Evolutionary conservation across 1,139 yeast species (phyloP).

Genomic region (Ogataea hybrid): DNA sequence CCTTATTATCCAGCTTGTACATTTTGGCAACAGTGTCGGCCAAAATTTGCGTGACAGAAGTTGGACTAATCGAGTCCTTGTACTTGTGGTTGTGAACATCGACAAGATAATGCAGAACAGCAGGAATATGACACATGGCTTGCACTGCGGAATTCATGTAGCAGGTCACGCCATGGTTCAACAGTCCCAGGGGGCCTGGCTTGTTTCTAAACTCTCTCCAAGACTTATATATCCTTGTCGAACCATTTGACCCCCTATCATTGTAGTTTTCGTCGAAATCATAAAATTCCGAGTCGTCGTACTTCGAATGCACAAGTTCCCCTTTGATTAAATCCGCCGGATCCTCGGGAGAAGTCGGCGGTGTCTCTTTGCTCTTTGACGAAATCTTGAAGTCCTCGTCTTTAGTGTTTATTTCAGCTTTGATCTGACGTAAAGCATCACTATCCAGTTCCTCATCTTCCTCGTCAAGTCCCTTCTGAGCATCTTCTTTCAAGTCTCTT

Average conservation of each 20-base stretch:
- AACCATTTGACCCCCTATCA: slow-evolving; percentile 60
- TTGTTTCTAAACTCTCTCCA: slow-evolving; percentile 50
- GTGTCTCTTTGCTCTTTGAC: slow-evolving; percentile 31
- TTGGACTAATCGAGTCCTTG: slow-evolving; percentile 43
- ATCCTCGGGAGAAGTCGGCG: slow-evolving; percentile 48
- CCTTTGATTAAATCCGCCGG: slow-evolving; percentile 22
- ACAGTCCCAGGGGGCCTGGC: slow-evolving; percentile 67
- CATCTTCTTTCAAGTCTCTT: slow-evolving; percentile 32
- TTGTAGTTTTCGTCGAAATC: slow-evolving; percentile 48
- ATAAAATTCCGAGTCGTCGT: slow-evolving; percentile 39
- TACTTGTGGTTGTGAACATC: slow-evolving; percentile 58
- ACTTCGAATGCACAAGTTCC: slow-evolving; percentile 17
- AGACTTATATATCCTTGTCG: slow-evolving; percentile 54
- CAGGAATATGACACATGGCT: slow-evolving; percentile 85
- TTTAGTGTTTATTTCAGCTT: slow-evolving; percentile 7
- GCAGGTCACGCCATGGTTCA: slow-evolving; percentile 94
- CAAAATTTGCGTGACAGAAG: slow-evolving; percentile 67
- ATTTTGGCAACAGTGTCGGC: slow-evolving; percentile 70
- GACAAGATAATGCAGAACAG: slow-evolving; percentile 76
- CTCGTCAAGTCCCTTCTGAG: slow-evolving; percentile 18
- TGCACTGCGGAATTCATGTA: slow-evolving; percentile 96
- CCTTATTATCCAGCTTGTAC: slow-evolving; percentile 49
- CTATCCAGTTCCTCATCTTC: slow-evolving; percentile 29
- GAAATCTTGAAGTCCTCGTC: slow-evolving; percentile 11
- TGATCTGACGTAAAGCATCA: slow-evolving; percentile 15